Percentiles rank a stretch among this genome's conserved stretches.
These are phyloP conservation scores for Solanum ossicruentum DNA, from an alignment of 257 asterid genomes.

Conservation along the genomic window DNA sequence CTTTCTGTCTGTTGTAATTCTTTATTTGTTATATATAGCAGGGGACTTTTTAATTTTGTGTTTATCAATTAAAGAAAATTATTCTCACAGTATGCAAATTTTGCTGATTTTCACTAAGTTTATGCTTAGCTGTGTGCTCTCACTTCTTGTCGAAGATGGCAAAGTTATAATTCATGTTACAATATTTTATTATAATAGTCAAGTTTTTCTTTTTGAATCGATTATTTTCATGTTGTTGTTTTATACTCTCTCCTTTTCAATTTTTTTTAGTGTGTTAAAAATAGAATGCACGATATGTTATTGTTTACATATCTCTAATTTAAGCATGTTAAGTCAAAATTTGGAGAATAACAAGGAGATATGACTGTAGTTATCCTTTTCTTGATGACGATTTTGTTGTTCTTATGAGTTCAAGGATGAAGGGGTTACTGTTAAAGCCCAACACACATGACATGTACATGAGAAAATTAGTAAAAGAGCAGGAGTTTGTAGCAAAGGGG, in stretches of 20 bases:
- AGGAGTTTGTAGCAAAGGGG: conserved; percentile 6
- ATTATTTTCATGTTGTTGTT: background rate
- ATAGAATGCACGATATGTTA: too few relatives aligned
- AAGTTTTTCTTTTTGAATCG: background rate
- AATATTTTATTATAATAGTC: background rate
- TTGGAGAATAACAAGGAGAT: too few relatives aligned
- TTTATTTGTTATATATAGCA: background rate
- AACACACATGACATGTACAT: conserved; percentile 15
- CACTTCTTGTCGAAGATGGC: background rate
- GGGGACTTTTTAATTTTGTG: background rate
- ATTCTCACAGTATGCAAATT: background rate
- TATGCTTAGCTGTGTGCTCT: background rate
- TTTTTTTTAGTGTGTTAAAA: background rate
- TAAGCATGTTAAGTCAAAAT: too few relatives aligned
- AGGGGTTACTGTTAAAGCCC: conserved; percentile 37
- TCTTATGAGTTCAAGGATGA: conserved; percentile 8
- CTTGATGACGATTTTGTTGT: background rate
- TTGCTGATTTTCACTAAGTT: background rate
- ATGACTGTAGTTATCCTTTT: background rate
- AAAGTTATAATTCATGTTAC: background rate
- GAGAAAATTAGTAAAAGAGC: conserved; percentile 24
- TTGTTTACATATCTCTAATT: too few relatives aligned
- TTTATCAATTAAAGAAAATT: background rate
- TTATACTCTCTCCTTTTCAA: too few relatives aligned
- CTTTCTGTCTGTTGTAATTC: background rate